phyloP scores from a whole-genome alignment of 169 alveolate genomes.

The Plasmodium chabaudi region DNA sequence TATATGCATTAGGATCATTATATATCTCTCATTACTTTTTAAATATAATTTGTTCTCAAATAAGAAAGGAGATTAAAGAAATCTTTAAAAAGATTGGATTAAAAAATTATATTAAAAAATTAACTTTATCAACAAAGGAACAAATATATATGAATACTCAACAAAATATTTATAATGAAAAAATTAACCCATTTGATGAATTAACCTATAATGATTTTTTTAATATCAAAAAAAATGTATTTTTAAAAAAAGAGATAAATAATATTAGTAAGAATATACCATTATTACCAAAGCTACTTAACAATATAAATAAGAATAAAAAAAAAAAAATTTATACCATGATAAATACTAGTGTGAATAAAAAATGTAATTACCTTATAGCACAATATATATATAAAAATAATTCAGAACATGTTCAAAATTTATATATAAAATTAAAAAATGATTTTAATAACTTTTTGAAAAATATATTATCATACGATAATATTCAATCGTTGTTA shows the following conservation, averaged over 20 bases:
- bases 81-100: constrained; percentile 38
- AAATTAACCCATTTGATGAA: constrained; percentile 34
- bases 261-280: constrained; percentile 27
- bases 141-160: constrained; percentile 54
- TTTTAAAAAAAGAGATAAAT: constrained; percentile 14
- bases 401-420: background rate
- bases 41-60: constrained; percentile 44
- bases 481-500: constrained; percentile 18
- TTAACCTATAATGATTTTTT: constrained; percentile 9
- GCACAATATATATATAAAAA: constrained; percentile 33
- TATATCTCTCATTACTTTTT: constrained; percentile 66
- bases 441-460: constrained; percentile 41
- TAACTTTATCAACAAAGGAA: constrained; percentile 13
- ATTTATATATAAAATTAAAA: constrained; percentile 50
- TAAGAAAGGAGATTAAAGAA: constrained; percentile 60
- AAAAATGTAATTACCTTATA: constrained; percentile 17
- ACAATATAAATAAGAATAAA: constrained; percentile 31
- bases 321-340: constrained; percentile 3
- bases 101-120: constrained; percentile 17
- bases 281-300: constrained; percentile 42
- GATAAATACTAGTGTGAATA: background rate
- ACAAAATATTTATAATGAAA: constrained; percentile 44
- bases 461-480: constrained; percentile 22
- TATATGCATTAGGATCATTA: constrained; percentile 25
- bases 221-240: constrained; percentile 24